phyloP scores from a whole-genome alignment of 2,329 filamentous ascomycete species.

The Paracorniculantispora psalliotae region DNA sequence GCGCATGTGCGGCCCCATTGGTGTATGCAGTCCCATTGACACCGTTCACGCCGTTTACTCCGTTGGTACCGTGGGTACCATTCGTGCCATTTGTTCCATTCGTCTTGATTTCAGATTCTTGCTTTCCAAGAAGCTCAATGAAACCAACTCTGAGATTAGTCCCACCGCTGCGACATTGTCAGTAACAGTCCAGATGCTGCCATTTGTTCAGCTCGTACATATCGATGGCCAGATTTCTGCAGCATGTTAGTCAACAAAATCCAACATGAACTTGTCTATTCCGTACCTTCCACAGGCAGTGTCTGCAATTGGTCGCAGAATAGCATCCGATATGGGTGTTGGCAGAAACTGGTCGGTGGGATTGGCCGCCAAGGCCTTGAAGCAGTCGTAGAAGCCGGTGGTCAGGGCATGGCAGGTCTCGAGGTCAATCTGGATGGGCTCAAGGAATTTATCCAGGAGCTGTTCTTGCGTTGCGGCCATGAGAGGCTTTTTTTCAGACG shows the following conservation, averaged over 20 bases:
- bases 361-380: slow-evolving; percentile 45
- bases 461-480: slow-evolving; percentile 21
- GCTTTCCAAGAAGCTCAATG: slow-evolving; percentile 50
- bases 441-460: slow-evolving; percentile 41
- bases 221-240: slow-evolving; percentile 58
- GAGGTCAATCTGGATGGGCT: slow-evolving; percentile 45
- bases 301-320: slow-evolving; percentile 44
- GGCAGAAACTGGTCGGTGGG: slow-evolving; percentile 53
- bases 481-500: neutral
- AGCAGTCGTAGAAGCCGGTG: slow-evolving; percentile 41
- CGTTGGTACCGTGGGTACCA: slow-evolving; percentile 16
- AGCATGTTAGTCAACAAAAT: neutral
- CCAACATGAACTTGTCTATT: neutral
- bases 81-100: slow-evolving; percentile 20
- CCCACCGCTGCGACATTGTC: slow-evolving; percentile 47
- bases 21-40: neutral
- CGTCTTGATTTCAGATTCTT: slow-evolving; percentile 15
- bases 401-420: slow-evolving; percentile 43
- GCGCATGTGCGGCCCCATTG: neutral
- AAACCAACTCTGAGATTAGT: slow-evolving; percentile 66
- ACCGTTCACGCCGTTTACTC: neutral
- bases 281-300: slow-evolving; percentile 46
- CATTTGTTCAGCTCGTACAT: slow-evolving; percentile 44
- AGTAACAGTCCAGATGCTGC: slow-evolving; percentile 24
- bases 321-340: slow-evolving; percentile 56